Percentiles rank a stretch among this genome's conserved stretches.
Evolutionary conservation across 306 rosid genomes (phyloP).

Genomic region (Prosopis cineraria): DNA sequence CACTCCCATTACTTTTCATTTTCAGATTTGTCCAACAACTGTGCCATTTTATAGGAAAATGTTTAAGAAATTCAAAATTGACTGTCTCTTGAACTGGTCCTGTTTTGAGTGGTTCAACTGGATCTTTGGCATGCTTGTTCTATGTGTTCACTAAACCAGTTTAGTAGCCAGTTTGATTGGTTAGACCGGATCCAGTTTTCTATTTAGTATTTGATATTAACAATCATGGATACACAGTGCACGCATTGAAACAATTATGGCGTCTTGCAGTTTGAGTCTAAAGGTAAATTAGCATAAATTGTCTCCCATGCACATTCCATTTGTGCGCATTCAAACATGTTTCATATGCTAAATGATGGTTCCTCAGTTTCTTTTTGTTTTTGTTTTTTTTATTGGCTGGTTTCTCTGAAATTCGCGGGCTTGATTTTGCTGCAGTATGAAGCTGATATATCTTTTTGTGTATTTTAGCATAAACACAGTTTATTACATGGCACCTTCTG

Average conservation of each 20-base stretch:
- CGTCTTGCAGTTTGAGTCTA: not conserved
- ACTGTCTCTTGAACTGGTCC: too few species aligned
- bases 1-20: not conserved
- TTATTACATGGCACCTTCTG: constrained; percentile 97
- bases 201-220: not conserved
- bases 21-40: not conserved
- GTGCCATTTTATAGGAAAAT: not conserved
- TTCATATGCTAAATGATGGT: constrained; percentile 1
- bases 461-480: constrained; percentile 86
- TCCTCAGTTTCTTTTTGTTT: too few species aligned
- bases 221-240: not conserved
- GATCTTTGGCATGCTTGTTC: too few species aligned
- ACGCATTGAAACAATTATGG: not conserved
- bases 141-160: too few species aligned
- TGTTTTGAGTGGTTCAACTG: too few species aligned
- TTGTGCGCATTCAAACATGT: not conserved
- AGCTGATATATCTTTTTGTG: constrained; percentile 37
- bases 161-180: too few species aligned
- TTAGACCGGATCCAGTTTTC: too few species aligned
- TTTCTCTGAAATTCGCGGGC: constrained; percentile 23
- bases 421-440: constrained; percentile 22
- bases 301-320: not conserved
- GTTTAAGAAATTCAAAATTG: too few species aligned
- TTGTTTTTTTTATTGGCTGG: not conserved
- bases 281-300: not conserved